Conservation (phyloP, 2,329 filamentous ascomycete species). For the Phoma sp. region DNA sequence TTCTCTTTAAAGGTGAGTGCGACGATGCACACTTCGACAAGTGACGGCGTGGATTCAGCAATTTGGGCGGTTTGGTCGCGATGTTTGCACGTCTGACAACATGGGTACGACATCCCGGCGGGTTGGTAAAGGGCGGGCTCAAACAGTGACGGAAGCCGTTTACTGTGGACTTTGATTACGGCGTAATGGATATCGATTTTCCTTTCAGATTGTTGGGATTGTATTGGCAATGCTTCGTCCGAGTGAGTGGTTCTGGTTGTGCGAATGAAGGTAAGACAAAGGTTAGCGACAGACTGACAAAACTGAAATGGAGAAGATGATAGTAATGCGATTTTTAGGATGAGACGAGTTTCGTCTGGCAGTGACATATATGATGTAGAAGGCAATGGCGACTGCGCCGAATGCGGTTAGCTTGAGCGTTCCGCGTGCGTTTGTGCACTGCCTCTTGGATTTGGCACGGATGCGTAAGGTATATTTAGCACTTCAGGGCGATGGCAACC, state of each 20-base stretch:
- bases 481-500: neutral
- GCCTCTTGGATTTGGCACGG: constrained; percentile 14
- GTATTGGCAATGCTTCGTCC: constrained; percentile 2
- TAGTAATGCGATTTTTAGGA: neutral
- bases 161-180: neutral
- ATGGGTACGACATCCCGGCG: constrained; percentile 19
- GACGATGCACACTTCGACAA: constrained; percentile 32
- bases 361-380: constrained; percentile 6
- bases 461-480: constrained; percentile 18
- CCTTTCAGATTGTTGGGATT: neutral
- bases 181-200: neutral
- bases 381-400: neutral
- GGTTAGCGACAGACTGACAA: constrained; percentile 1
- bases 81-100: constrained; percentile 38
- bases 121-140: neutral
- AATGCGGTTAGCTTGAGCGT: constrained; percentile 2
- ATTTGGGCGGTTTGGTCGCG: constrained; percentile 30
- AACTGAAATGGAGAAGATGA: neutral
- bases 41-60: constrained; percentile 16
- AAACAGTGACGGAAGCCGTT: neutral
- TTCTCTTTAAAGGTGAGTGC: constrained; percentile 31
- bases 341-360: neutral
- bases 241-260: constrained; percentile 12
- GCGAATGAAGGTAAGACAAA: neutral
- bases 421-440: constrained; percentile 14